Evolutionary conservation across 2,329 filamentous ascomycete genomes (phyloP), one percentile per base, ranked within the genome.

Genomic region (Xylaria sp.): DNA sequence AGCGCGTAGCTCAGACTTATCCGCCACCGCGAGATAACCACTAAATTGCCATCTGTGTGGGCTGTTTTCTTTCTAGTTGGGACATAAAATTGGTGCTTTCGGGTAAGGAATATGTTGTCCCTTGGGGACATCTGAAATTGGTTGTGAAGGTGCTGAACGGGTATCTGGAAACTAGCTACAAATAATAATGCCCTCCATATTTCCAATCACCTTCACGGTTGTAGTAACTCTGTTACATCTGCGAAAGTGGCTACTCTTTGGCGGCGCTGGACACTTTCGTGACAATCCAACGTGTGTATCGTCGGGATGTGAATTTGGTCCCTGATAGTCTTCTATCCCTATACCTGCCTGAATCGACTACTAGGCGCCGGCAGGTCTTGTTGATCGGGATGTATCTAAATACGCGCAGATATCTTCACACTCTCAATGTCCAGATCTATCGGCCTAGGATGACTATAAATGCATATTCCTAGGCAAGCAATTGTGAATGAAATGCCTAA

Each of bases 21-120:
- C 78, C 79, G n/a, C 75, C 76, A 9, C 82, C 80, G 6, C 77
- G 82, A 51, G 81, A 85, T 71, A 85, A 84, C 66, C 83, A 84
- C 71, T 84, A 69, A 38, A 26, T 6, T 0, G 1, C 13, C 31
- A 6, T 63, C n/a, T 26, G 6, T 3, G 6, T 28, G 36, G 33
- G 1, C 10, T 26, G 20, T 26, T 28, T 42, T 57, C 6, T 54
- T 17, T 23, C 11, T 51, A 17, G 31, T 11, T 13, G 10, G n/a
- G 51, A 56, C 20, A 36, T 10, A 36, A 38, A 38, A 36, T 6
- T 36, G n/a, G 11, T 33, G 20, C 10, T 31, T 1, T n/a, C 11
- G 7, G 46, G 23, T 2, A 31, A 13, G 17, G 10, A 4, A 20
- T 20, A 23, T 2, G 7, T n/a, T 58, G 15, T 51, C 33, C 9